These are phyloP conservation scores for Volvox carteri DNA, from an alignment of 163 green algal genomes.

Conservation along the genomic window DNA sequence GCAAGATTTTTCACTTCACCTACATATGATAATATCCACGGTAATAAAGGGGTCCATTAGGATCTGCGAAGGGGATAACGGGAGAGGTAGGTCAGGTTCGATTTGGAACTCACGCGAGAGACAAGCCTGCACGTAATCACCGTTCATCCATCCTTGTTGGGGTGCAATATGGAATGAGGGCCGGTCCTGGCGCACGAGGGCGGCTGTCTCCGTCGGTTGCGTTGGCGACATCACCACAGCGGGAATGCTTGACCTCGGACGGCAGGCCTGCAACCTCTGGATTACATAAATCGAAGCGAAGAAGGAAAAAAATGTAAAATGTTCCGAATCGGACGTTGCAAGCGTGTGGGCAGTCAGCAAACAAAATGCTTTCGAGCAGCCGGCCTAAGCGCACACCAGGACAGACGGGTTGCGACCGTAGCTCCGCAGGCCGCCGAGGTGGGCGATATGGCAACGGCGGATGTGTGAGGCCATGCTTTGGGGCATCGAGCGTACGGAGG, in stretches of 20 bases:
- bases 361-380: neutral
- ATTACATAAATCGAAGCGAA: neutral
- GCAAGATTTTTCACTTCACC: too few species aligned
- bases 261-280: neutral
- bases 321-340: neutral
- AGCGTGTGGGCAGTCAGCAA: neutral
- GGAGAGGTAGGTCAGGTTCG: too few species aligned
- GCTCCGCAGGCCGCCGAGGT: neutral
- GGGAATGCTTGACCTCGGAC: neutral
- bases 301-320: neutral
- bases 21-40: conserved; percentile 68
- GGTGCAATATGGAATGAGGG: conserved; percentile 73
- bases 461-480: neutral
- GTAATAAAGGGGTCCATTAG: conserved; percentile 66
- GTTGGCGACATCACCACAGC: neutral
- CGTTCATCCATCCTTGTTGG: conserved; percentile 75
- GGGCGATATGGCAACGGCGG: neutral
- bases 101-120: too few species aligned
- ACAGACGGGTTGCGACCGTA: neutral
- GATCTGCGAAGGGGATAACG: conserved; percentile 27
- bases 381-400: neutral
- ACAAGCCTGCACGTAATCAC: conserved; percentile 22
- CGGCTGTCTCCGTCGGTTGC: too few species aligned
- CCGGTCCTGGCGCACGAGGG: conserved; percentile 34
- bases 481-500: neutral